Base-by-base conservation (phyloP, 2,329 filamentous ascomycete genomes). In the Hypocreales sp. region DNA sequence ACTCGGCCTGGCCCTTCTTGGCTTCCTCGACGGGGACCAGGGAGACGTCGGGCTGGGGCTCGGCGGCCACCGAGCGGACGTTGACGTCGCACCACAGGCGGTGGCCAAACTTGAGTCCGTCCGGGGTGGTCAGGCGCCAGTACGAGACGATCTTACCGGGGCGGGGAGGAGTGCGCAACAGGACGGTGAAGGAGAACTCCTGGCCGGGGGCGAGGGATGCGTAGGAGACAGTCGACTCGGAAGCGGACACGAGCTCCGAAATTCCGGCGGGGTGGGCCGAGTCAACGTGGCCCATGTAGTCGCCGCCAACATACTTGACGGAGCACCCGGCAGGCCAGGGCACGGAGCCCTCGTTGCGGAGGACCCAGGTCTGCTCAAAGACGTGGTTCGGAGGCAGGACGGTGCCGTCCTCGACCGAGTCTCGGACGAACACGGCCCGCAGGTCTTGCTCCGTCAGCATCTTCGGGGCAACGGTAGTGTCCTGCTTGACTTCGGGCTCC, bases 211-310 rank as follows among this genome's bases (percentile, higher is more conserved):
- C 64, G 21, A 95, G 64, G 13, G 74, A 55, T 15, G 65, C 61
- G 34, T 72, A 68, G 48, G 82, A 73, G 30, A 79, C 67, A 28
- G 83, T 90, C 47, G 81, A 92, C 60, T 90, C 79, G 30, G 75
- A 81, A 28, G 86, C 83, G 19, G 72, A 72, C 20, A 74, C 68
- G 31, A 94, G 73, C 40, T 86, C 75, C 21, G 67, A 65, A 31
- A 83, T 72, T 39, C 78, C 80, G n/a, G 79, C 74, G 15, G 84
- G 80, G 43, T 79, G 79, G 35, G 66, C 67, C 27, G 79, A 73
- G 50, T 93, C 81, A 29, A 93, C 68, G 39, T 86, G 79, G 41
- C 92, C 82, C 90, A 98, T 95, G 56, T 87, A 84, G 51, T 95
- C 87, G 27, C 90, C 90, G 31, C 87, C 84, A 32, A 92, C 79